phyloP scores from a whole-genome alignment of 2,329 filamentous ascomycete genomes.

The Aspergillus persii region DNA sequence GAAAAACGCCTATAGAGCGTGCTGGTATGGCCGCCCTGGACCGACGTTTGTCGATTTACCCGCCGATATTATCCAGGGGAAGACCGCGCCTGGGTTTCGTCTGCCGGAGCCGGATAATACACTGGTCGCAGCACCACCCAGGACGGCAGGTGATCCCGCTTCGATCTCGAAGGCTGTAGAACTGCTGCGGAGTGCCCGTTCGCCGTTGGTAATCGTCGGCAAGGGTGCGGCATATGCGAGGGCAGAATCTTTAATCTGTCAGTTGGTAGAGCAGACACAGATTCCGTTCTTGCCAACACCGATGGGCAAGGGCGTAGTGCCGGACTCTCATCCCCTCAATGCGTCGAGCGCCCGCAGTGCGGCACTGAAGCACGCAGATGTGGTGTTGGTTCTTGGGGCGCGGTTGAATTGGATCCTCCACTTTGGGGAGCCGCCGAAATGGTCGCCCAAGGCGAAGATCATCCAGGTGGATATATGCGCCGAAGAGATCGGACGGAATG shows the following conservation, averaged over 20 bases:
- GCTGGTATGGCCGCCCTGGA: constrained; percentile 56
- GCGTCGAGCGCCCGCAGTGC: constrained; percentile 54
- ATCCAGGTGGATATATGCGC: constrained; percentile 56
- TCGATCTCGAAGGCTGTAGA: constrained; percentile 43
- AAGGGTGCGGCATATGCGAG: constrained; percentile 57
- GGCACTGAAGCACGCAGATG: constrained; percentile 54
- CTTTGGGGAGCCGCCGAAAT: constrained; percentile 56
- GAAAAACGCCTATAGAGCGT: constrained; percentile 51
- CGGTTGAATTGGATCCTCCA: constrained; percentile 60
- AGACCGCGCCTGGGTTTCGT: constrained; percentile 17
- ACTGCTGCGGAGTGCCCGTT: constrained; percentile 48
- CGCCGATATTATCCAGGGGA: constrained; percentile 54
- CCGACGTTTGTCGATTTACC: constrained; percentile 56
- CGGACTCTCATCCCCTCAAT: constrained; percentile 55
- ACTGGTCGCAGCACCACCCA: constrained; percentile 40
- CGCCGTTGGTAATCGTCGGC: constrained; percentile 54
- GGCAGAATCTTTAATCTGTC: constrained; percentile 47
- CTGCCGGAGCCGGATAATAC: constrained; percentile 28
- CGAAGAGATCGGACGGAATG: constrained; percentile 55
- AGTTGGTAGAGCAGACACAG: constrained; percentile 47
- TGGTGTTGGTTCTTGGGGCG: constrained; percentile 55
- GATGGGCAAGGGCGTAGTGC: constrained; percentile 58
- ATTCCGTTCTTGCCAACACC: constrained; percentile 58
- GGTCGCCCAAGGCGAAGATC: constrained; percentile 50
- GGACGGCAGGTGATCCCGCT: constrained; percentile 45